A percentile compares a stretch with the other conserved stretches of the same genome.
These are phyloP conservation scores for Chlorella vulgaris DNA, from an alignment of 139 green algal species.

Conservation along the genomic window DNA sequence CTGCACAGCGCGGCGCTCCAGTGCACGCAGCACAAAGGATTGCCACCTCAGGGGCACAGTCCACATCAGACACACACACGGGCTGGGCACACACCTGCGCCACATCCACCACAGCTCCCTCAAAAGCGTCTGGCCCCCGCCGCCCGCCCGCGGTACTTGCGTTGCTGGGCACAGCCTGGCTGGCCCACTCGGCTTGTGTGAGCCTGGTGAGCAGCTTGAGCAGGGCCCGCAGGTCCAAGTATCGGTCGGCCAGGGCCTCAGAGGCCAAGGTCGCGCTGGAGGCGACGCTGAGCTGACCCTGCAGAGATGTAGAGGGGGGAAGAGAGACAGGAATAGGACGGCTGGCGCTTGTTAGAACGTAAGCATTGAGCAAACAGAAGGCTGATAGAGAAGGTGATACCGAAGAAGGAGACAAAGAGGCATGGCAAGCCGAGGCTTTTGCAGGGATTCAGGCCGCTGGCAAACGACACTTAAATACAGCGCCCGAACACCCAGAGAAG, in stretches of 20 bases:
- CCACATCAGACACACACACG: too few relatives aligned
- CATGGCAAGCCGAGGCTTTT: too few relatives aligned
- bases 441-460: too few relatives aligned
- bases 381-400: too few relatives aligned
- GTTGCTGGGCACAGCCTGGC: not conserved
- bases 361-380: too few relatives aligned
- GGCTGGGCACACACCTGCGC: constrained; percentile 35
- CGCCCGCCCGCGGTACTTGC: not conserved
- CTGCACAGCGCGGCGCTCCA: too few relatives aligned
- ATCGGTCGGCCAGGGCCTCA: constrained; percentile 53
- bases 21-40: too few relatives aligned
- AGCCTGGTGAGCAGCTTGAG: constrained; percentile 83
- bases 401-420: too few relatives aligned
- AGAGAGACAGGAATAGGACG: not conserved
- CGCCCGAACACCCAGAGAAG: too few relatives aligned
- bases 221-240: constrained; percentile 78
- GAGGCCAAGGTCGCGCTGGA: constrained; percentile 39
- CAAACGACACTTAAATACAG: too few relatives aligned
- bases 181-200: constrained; percentile 61
- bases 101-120: constrained; percentile 33
- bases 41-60: too few relatives aligned
- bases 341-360: not conserved
- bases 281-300: constrained; percentile 37
- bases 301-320: not conserved
- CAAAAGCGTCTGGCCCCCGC: not conserved